phyloP scores from a whole-genome alignment of 139 green algal species.

The Chlorella sp. region DNA sequence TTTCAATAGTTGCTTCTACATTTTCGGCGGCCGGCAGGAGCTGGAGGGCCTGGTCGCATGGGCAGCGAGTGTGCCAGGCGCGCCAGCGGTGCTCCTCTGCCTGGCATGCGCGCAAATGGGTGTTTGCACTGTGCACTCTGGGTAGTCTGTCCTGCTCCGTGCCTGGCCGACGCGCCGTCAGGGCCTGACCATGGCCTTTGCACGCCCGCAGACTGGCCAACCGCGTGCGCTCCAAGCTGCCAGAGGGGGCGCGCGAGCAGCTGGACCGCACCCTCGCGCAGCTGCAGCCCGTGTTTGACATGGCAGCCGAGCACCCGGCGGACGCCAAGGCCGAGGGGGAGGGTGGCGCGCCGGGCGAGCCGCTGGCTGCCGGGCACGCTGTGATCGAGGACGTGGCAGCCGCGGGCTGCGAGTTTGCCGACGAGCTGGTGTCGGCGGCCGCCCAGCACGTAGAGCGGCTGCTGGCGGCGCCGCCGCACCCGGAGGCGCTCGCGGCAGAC shows the following conservation, averaged over 20 bases:
- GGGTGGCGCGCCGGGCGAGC: background rate
- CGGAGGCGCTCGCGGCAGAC: background rate
- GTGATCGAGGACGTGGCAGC: conserved; percentile 18
- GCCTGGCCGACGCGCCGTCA: background rate
- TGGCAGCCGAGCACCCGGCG: background rate
- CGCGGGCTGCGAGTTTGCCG: conserved; percentile 8
- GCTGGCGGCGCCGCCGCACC: background rate
- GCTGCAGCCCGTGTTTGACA: conserved; percentile 17
- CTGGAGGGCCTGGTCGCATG: conserved; percentile 27
- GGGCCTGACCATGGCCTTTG: background rate
- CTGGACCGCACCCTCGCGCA: conserved; percentile 8
- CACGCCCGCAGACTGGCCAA: conserved; percentile 16
- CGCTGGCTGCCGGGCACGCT: conserved; percentile 10
- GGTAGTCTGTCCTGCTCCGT: background rate
- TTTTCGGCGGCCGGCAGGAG: conserved; percentile 18
- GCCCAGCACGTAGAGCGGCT: background rate
- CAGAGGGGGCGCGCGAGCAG: background rate
- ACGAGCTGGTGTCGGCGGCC: conserved; percentile 1
- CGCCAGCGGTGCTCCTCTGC: background rate
- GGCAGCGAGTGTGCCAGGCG: conserved; percentile 24
- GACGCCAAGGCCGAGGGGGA: background rate
- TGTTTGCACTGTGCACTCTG: too few relatives aligned
- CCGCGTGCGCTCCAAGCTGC: conserved; percentile 15
- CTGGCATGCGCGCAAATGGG: background rate
- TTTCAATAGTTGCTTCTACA: conserved; percentile 20